Evolutionary conservation across 2,329 filamentous ascomycete species (phyloP).

Genomic region (Ceratocystis harringtonii): DNA sequence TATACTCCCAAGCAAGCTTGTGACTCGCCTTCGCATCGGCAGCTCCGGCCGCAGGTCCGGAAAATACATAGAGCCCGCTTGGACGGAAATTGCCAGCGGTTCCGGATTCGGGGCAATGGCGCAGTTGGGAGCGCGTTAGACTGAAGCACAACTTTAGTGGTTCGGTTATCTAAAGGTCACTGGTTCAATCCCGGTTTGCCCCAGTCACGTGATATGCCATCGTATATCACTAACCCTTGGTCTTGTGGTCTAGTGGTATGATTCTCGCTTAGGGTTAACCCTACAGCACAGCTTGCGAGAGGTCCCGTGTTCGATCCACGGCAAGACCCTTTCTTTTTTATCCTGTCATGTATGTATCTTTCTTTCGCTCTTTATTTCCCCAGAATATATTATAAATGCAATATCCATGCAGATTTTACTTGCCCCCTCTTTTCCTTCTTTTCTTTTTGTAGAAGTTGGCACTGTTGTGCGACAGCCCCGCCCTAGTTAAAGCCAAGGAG

Average conservation of each 20-base stretch:
- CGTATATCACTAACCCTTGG: slow-evolving; percentile 19
- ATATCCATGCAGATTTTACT: not conserved
- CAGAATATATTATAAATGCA: too few species aligned
- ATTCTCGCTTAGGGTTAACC: slow-evolving; percentile 51
- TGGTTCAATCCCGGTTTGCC: slow-evolving; percentile 18
- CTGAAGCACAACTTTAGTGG: slow-evolving; percentile 17
- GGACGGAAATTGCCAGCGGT: not conserved
- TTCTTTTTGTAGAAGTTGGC: not conserved
- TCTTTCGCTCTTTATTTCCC: not conserved
- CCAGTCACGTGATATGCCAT: not conserved
- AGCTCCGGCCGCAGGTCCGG: not conserved
- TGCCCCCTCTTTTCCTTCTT: not conserved
- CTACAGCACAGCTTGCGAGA: slow-evolving; percentile 22
- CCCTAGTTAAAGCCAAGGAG: too few species aligned
- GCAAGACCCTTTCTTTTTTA: slow-evolving; percentile 16
- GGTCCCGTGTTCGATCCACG: slow-evolving; percentile 21
- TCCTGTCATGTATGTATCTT: not conserved
- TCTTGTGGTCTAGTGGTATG: slow-evolving; percentile 52
- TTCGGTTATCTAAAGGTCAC: slow-evolving; percentile 17
- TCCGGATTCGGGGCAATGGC: slow-evolving; percentile 14
- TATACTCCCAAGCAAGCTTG: too few species aligned
- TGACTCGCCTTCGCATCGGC: too few species aligned
- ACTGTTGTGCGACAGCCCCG: not conserved
- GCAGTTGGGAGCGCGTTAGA: slow-evolving; percentile 17
- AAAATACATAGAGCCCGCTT: not conserved